These are phyloP conservation scores for Ophioceras dolichostomum DNA, from an alignment of 2,329 filamentous ascomycete genomes.

Conservation along the genomic window DNA sequence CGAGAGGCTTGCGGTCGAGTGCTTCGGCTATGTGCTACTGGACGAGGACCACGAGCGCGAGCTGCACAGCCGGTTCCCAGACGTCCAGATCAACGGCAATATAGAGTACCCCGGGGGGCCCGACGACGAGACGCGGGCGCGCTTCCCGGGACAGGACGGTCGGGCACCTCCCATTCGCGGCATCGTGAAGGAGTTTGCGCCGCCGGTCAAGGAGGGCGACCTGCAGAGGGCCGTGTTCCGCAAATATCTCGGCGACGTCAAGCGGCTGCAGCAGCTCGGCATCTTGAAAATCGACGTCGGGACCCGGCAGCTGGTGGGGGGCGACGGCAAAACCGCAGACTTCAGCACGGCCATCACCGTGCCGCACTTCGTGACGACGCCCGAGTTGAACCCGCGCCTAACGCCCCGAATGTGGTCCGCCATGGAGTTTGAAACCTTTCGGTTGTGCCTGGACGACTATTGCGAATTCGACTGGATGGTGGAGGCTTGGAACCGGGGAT, in stretches of 20 bases:
- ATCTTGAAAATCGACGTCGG: conserved; percentile 7
- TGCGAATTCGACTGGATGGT: no score
- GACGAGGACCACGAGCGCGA: conserved; percentile 7
- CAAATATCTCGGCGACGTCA: conserved; percentile 4
- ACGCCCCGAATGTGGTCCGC: no score
- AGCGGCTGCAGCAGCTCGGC: conserved; percentile 9
- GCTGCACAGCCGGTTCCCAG: not conserved
- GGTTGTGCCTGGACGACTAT: no score
- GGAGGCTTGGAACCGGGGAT: no score
- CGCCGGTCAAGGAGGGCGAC: not conserved
- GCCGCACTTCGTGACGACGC: no score
- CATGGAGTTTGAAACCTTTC: no score
- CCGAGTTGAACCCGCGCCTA: no score
- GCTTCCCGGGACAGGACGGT: conserved; percentile 6
- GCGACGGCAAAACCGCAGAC: conserved; percentile 11
- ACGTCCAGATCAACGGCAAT: conserved; percentile 1
- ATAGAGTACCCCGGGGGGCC: no score
- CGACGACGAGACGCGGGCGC: conserved; percentile 3
- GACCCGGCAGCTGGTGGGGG: conserved; percentile 9
- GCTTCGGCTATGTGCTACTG: conserved; percentile 15
- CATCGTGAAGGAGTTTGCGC: conserved; percentile 12
- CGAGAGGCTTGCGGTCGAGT: conserved; percentile 12
- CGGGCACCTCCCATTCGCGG: conserved; percentile 9
- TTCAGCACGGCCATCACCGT: conserved; percentile 13
- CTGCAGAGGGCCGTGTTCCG: not conserved